Evolutionary conservation across 257 asterid species (phyloP), one percentile per base, ranked within the genome.

Genomic region (Solanum clarkiae): DNA sequence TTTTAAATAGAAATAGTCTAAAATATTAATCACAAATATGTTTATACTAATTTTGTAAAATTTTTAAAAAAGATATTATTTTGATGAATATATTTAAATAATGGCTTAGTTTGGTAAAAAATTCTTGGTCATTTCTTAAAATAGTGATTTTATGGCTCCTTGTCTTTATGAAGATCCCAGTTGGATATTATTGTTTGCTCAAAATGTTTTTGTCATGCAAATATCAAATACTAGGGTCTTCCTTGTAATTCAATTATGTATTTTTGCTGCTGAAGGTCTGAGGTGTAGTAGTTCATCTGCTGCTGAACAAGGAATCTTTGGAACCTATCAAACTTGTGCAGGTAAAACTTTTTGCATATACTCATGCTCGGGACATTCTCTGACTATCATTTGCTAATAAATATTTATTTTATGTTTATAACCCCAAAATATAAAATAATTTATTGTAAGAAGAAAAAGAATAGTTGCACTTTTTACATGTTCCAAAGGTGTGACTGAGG

Each of bases 151-250:
- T 11, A 47, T 47, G 13, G 59, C 14, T 74, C 82, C 47, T 24
- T 51, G 24, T 15, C 45, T 75, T 49, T 62, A 49, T 51, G 24
- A 77, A 24, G 82, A 77, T 51, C 62, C 15, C 24, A 24, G 62
- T 49, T 24, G 22, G 82, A 51, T 63, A 24, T 24, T 51, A 51
- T 47, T 77, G 82, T 62, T 15, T 22, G 44, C 14, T 53, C 82
- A 77, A 80, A 77, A 12, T 81, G 69, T 32, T 84, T 84, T 56
- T 84, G 66, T 72, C 54, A 22, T 80, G 91, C 98, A 97, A 98
- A 89, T 97, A 97, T 92, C 99, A 97, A 87, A 95, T 97, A 89
- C 88, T 97, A 88, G 99, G 99, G 85, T 97, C 77, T 97, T 97
- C 90, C 99, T 97, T 87, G 88, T 97, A 83, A 95, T 95, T 87